phyloP scores from a whole-genome alignment of 2,329 filamentous ascomycete genomes.

The Talaromyces sp. region DNA sequence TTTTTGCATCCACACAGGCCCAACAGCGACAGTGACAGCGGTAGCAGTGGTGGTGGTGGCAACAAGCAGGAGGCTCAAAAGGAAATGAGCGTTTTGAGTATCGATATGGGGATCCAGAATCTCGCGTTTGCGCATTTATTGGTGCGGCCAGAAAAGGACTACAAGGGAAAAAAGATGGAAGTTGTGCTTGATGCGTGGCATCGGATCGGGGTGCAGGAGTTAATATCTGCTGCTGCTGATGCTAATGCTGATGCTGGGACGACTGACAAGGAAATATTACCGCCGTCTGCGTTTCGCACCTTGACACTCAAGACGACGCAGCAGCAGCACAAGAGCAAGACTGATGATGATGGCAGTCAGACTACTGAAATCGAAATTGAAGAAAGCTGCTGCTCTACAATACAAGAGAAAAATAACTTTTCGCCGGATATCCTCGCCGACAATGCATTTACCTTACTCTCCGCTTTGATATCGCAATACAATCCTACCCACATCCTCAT shows the following conservation, averaged over 20 bases:
- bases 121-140: constrained; percentile 65
- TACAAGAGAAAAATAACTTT: constrained; percentile 32
- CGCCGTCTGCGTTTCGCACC: constrained; percentile 6
- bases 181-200: constrained; percentile 37
- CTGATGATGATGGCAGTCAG: not conserved
- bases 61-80: not conserved
- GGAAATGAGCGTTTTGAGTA: constrained; percentile 58
- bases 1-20: not conserved
- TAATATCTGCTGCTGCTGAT: constrained; percentile 7
- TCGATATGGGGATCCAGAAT: constrained; percentile 82
- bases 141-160: constrained; percentile 19
- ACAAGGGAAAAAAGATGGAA: constrained; percentile 16
- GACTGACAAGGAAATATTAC: not conserved
- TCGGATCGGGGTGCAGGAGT: constrained; percentile 29
- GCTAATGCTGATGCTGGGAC: not conserved
- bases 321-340: not conserved
- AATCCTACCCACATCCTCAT: constrained; percentile 67
- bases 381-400: not conserved
- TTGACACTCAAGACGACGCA: not conserved
- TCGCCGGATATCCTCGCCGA: constrained; percentile 49
- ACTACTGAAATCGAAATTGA: not conserved
- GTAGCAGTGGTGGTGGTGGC: not conserved
- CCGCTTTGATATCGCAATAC: constrained; percentile 44
- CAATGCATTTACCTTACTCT: constrained; percentile 52
- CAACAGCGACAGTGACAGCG: not conserved